A percentile compares a stretch with the other conserved stretches of the same genome.
Evolutionary conservation across 192 early-diverging fungal species (phyloP).

Genomic region (Linderina pennispora): DNA sequence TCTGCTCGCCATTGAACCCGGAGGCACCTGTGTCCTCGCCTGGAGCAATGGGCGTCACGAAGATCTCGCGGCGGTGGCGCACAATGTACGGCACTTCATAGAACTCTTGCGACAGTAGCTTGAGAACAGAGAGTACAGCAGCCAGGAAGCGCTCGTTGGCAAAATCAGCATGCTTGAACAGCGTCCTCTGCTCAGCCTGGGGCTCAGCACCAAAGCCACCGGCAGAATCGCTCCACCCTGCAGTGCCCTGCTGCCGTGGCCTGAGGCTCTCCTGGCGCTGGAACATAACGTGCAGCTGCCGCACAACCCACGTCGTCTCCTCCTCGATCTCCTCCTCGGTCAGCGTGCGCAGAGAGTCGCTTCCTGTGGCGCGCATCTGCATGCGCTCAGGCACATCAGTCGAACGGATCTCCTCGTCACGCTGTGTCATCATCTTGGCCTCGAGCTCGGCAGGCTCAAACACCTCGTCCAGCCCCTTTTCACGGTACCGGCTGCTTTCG

Average conservation of each 20-base stretch:
- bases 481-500: slow-evolving; percentile 23
- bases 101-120: slow-evolving; percentile 68
- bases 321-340: slow-evolving; percentile 58
- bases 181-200: neutral
- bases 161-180: slow-evolving; percentile 38
- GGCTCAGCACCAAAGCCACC: neutral
- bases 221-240: neutral
- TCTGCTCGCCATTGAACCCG: slow-evolving; percentile 18
- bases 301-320: slow-evolving; percentile 56
- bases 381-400: slow-evolving; percentile 91
- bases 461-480: slow-evolving; percentile 33
- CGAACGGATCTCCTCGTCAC: slow-evolving; percentile 82
- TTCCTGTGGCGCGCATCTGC: slow-evolving; percentile 56
- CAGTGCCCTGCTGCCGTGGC: neutral
- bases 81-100: slow-evolving; percentile 90
- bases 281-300: slow-evolving; percentile 33
- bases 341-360: slow-evolving; percentile 34
- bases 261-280: slow-evolving; percentile 6
- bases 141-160: slow-evolving; percentile 41
- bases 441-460: slow-evolving; percentile 86
- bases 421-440: slow-evolving; percentile 84
- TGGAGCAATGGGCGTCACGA: slow-evolving; percentile 41
- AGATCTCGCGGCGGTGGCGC: slow-evolving; percentile 80
- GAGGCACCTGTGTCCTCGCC: slow-evolving; percentile 1
- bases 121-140: slow-evolving; percentile 56